Evolutionary conservation across 768 basidiomycete species (phyloP).

Genomic region (Mycena rosella): DNA sequence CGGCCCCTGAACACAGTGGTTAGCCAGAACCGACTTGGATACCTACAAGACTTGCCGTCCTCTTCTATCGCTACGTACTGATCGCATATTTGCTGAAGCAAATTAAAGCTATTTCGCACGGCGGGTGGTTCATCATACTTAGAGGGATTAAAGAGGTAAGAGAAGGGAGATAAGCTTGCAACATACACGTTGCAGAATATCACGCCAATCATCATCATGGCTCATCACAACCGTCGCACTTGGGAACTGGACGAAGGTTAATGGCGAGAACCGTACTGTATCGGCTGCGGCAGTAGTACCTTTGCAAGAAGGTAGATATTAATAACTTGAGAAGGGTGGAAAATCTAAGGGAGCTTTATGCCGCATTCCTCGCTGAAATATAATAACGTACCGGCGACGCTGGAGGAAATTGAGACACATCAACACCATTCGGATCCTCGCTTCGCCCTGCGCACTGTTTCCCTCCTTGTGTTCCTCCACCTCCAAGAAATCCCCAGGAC

Average conservation of each 20-base stretch:
- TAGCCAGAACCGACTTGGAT: too few species aligned
- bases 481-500: background rate
- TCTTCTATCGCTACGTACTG: too few species aligned
- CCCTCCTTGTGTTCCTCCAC: background rate
- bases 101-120: too few species aligned
- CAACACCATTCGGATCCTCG: background rate
- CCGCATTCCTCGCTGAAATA: background rate
- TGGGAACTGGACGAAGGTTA: background rate
- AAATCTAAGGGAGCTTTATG: background rate
- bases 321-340: slow-evolving; percentile 9
- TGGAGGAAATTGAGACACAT: slow-evolving; percentile 1
- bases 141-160: too few species aligned
- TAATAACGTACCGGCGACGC: background rate
- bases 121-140: too few species aligned
- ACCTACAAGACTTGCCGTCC: too few species aligned
- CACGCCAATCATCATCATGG: background rate
- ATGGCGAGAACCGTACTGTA: background rate
- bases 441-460: background rate
- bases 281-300: background rate
- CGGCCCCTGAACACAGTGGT: too few species aligned
- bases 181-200: background rate
- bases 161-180: background rate
- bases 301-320: slow-evolving; percentile 3
- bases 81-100: too few species aligned
- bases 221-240: background rate